Percentiles rank a stretch among this genome's conserved stretches.
These are phyloP conservation scores for Solanum piurae DNA, from an alignment of 257 asterid species.

Conservation along the genomic window DNA sequence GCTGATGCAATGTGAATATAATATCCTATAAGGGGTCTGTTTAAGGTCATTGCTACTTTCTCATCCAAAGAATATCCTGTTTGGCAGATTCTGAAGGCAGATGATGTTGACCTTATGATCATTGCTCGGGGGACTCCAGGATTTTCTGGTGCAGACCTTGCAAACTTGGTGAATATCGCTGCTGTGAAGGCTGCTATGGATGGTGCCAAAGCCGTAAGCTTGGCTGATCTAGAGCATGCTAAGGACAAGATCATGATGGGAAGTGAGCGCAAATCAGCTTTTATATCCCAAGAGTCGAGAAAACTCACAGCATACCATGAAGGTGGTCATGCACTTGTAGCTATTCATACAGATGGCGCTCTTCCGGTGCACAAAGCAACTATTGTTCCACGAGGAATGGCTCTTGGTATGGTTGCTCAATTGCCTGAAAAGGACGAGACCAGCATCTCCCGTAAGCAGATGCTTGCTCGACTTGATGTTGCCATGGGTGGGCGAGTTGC, in stretches of 20 bases:
- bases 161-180: constrained; percentile 75
- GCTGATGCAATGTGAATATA: background rate
- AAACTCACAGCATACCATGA: constrained; percentile 82
- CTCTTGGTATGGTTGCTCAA: constrained; percentile 86
- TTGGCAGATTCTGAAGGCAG: constrained; percentile 69
- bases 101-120: constrained; percentile 76
- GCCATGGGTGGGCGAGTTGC: constrained; percentile 94
- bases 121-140: constrained; percentile 97
- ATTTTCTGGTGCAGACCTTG: constrained; percentile 91
- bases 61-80: background rate
- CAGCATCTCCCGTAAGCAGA: constrained; percentile 63
- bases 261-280: constrained; percentile 86
- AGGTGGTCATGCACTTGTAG: constrained; percentile 91
- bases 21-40: background rate
- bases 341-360: constrained; percentile 80
- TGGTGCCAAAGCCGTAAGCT: constrained; percentile 61
- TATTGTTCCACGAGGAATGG: constrained; percentile 79
- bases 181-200: constrained; percentile 94
- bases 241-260: constrained; percentile 97
- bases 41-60: background rate
- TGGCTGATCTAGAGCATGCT: constrained; percentile 81
- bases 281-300: constrained; percentile 65
- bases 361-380: constrained; percentile 87
- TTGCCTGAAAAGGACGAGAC: constrained; percentile 77
- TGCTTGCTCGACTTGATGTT: constrained; percentile 81